Conservation (phyloP, 2,329 filamentous ascomycete genomes). For the Hysterium pulicare region DNA sequence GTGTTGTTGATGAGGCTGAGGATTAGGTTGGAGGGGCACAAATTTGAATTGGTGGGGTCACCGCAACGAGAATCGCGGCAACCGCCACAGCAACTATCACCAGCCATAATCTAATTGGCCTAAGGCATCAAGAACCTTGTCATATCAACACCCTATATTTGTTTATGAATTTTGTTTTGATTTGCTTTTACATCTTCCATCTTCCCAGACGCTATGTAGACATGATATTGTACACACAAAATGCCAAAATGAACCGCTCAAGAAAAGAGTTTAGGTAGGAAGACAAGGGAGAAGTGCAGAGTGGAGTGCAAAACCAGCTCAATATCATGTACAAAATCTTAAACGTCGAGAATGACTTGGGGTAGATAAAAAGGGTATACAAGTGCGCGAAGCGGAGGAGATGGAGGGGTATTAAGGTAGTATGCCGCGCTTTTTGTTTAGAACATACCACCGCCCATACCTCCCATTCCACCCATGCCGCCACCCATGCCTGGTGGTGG, state of each 20-base stretch:
- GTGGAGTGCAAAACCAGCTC: slow-evolving; percentile 31
- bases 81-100: slow-evolving; percentile 3
- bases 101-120: slow-evolving; percentile 1
- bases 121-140: slow-evolving; percentile 5
- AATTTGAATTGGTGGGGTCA: slow-evolving; percentile 24
- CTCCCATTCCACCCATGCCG: slow-evolving; percentile 53
- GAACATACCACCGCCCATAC: slow-evolving; percentile 67
- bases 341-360: slow-evolving; percentile 22
- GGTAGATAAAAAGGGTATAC: slow-evolving; percentile 32
- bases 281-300: slow-evolving; percentile 24
- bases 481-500: slow-evolving; percentile 43
- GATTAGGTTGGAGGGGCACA: slow-evolving; percentile 10
- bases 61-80: no score
- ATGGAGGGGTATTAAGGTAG: slow-evolving; percentile 28
- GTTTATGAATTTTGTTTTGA: slow-evolving; percentile 12
- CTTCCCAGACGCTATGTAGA: slow-evolving; percentile 31
- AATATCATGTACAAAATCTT: slow-evolving; percentile 33
- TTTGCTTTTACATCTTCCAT: slow-evolving; percentile 26
- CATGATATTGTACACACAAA: slow-evolving; percentile 36
- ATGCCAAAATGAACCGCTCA: slow-evolving; percentile 30
- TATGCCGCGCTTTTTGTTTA: slow-evolving; percentile 37
- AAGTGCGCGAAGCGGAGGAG: slow-evolving; percentile 14
- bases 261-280: slow-evolving; percentile 19
- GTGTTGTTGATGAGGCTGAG: slow-evolving; percentile 24
- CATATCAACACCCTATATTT: no score